phyloP scores from a whole-genome alignment of 2,329 filamentous ascomycete genomes.

The Chalaropsis thielavioides region DNA sequence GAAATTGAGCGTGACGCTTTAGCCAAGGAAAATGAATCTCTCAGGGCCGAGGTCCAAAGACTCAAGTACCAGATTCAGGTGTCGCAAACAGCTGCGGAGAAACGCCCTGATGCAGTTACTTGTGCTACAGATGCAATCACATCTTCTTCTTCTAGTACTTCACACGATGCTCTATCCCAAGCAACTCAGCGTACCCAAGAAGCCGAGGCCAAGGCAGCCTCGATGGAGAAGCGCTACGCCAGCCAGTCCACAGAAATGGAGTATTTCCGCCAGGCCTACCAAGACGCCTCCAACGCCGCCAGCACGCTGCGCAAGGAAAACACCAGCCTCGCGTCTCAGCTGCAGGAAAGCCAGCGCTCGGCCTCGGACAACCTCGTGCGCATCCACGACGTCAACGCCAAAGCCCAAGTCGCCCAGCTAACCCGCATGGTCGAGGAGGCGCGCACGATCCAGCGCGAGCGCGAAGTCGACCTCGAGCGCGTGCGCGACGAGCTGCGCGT shows the following conservation, averaged over 20 bases:
- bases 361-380: slow-evolving; percentile 32
- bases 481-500: slow-evolving; percentile 35
- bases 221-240: slow-evolving; percentile 26
- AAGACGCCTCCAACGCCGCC: slow-evolving; percentile 38
- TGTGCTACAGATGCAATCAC: neutral
- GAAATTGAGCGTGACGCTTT: slow-evolving; percentile 30
- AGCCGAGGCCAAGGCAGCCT: slow-evolving; percentile 7
- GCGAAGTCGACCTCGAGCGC: slow-evolving; percentile 37
- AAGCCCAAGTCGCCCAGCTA: slow-evolving; percentile 25
- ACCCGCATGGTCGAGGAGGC: slow-evolving; percentile 30
- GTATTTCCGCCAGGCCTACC: slow-evolving; percentile 45
- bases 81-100: slow-evolving; percentile 22
- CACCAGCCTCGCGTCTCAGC: slow-evolving; percentile 29
- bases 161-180: neutral
- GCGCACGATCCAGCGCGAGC: slow-evolving; percentile 32
- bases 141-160: neutral
- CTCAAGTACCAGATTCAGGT: slow-evolving; percentile 22
- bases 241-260: slow-evolving; percentile 34
- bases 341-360: slow-evolving; percentile 29
- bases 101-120: slow-evolving; percentile 24
- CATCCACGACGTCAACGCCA: slow-evolving; percentile 34
- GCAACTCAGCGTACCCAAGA: slow-evolving; percentile 10
- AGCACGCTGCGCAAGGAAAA: slow-evolving; percentile 34
- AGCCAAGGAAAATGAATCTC: slow-evolving; percentile 26
- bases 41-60: slow-evolving; percentile 24